Percentiles rank a stretch among this genome's conserved stretches.
Conservation (phyloP, 768 basidiomycete genomes). For the Lyophyllum semitale region DNA sequence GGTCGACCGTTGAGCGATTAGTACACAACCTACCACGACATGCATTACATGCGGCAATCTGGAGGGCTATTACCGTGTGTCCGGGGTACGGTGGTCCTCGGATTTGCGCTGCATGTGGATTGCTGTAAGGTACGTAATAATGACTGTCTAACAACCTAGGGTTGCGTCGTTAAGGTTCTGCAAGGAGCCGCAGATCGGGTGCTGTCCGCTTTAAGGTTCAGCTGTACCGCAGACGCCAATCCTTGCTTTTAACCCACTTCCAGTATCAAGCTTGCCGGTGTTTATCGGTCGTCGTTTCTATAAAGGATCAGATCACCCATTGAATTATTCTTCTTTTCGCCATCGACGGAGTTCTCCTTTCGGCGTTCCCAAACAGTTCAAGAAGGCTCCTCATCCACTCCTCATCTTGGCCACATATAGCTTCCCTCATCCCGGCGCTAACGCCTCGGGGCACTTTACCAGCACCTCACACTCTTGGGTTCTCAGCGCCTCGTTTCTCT, state of each 20-base stretch:
- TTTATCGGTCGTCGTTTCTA: slow-evolving; percentile 19
- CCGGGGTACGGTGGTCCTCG: slow-evolving; percentile 21
- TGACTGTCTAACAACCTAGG: slow-evolving; percentile 9
- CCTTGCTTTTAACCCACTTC: slow-evolving; percentile 23
- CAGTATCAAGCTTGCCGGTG: slow-evolving; percentile 25
- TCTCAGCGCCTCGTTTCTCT: slow-evolving; percentile 7
- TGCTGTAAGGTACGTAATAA: slow-evolving; percentile 6
- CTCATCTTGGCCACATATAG: slow-evolving; percentile 9
- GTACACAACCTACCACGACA: neutral
- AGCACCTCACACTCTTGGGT: neutral
- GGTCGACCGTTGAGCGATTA: neutral
- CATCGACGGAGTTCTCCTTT: slow-evolving; percentile 19
- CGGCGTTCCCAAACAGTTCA: slow-evolving; percentile 15
- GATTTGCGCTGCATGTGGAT: slow-evolving; percentile 20
- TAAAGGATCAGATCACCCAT: slow-evolving; percentile 20
- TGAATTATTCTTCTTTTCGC: slow-evolving; percentile 15
- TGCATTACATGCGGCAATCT: slow-evolving; percentile 12
- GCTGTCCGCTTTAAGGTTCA: slow-evolving; percentile 11
- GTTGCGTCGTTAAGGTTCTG: neutral
- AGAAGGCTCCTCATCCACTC: slow-evolving; percentile 17
- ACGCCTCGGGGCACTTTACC: slow-evolving; percentile 15
- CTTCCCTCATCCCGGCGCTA: slow-evolving; percentile 9
- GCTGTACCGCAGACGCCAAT: slow-evolving; percentile 28
- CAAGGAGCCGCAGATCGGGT: slow-evolving; percentile 29
- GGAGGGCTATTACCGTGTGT: slow-evolving; percentile 1